Percentiles rank a stretch among this genome's conserved stretches.
phyloP scores from a whole-genome alignment of 2,329 filamentous ascomycete genomes.

The Beauveria australis region DNA sequence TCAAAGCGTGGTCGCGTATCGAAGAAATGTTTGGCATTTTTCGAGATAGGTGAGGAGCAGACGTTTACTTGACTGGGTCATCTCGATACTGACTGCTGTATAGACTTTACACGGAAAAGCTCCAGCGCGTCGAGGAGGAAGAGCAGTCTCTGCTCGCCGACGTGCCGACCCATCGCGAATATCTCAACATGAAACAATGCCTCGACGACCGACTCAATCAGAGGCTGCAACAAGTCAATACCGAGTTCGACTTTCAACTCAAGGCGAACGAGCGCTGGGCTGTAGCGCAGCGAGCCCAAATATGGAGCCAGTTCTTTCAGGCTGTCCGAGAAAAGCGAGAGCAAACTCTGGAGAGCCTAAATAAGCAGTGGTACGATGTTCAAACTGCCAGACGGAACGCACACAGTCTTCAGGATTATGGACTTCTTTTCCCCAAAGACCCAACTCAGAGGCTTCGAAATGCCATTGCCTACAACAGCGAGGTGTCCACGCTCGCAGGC shows the following conservation, averaged over 20 bases:
- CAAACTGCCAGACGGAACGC: conserved; percentile 81
- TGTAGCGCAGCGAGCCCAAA: conserved; percentile 74
- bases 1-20: conserved; percentile 70
- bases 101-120: conserved; percentile 80
- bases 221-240: conserved; percentile 68
- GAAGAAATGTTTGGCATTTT: conserved; percentile 86
- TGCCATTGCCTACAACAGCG: conserved; percentile 86
- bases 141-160: conserved; percentile 52
- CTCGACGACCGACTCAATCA: conserved; percentile 75
- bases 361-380: conserved; percentile 86
- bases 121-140: conserved; percentile 69
- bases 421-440: conserved; percentile 70
- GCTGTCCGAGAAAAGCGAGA: conserved; percentile 76
- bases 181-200: conserved; percentile 80
- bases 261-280: conserved; percentile 66
- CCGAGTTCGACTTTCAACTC: conserved; percentile 64
- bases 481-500: conserved; percentile 84
- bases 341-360: conserved; percentile 67
- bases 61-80: not conserved
- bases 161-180: conserved; percentile 77
- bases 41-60: conserved; percentile 60
- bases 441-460: conserved; percentile 72
- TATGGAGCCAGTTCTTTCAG: conserved; percentile 88
- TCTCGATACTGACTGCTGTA: conserved; percentile 18
- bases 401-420: conserved; percentile 72